phyloP scores from a whole-genome alignment of 2,329 filamentous ascomycete genomes.

The Aspergillus neotritici region DNA sequence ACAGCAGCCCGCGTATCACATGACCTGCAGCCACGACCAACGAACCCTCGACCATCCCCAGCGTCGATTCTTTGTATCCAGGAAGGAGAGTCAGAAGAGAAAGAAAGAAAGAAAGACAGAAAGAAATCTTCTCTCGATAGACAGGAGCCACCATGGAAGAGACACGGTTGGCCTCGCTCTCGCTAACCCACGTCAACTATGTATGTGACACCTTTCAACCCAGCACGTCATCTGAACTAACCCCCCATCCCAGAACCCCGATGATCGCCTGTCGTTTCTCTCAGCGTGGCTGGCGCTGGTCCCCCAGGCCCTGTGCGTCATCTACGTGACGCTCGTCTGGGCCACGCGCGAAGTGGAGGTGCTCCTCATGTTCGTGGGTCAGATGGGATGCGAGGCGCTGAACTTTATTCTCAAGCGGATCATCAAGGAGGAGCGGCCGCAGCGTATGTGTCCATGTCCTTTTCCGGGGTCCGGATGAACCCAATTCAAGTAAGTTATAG shows the following conservation, averaged over 20 bases:
- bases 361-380: conserved; percentile 80
- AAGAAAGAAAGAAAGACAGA: too few species aligned
- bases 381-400: conserved; percentile 82
- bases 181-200: conserved; percentile 94
- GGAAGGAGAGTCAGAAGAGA: too few species aligned
- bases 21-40: too few species aligned
- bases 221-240: not conserved
- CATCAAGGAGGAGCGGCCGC: conserved; percentile 86
- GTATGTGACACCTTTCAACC: conserved; percentile 49
- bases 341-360: conserved; percentile 88
- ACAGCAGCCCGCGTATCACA: too few species aligned
- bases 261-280: conserved; percentile 74
- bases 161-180: conserved; percentile 73
- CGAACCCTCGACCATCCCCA: too few species aligned
- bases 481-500: not conserved
- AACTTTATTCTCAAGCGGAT: conserved; percentile 86
- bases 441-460: conserved; percentile 49
- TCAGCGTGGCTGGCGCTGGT: conserved; percentile 93
- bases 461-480: too few species aligned
- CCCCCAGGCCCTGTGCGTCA: conserved; percentile 82
- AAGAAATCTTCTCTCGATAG: too few species aligned
- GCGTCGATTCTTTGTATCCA: too few species aligned
- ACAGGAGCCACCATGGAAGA: conserved; percentile 23
- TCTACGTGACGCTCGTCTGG: conserved; percentile 86
- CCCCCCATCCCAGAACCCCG: conserved; percentile 62